phyloP scores from a whole-genome alignment of 2,329 filamentous ascomycete genomes.

The Aspergillus ochraceus region DNA sequence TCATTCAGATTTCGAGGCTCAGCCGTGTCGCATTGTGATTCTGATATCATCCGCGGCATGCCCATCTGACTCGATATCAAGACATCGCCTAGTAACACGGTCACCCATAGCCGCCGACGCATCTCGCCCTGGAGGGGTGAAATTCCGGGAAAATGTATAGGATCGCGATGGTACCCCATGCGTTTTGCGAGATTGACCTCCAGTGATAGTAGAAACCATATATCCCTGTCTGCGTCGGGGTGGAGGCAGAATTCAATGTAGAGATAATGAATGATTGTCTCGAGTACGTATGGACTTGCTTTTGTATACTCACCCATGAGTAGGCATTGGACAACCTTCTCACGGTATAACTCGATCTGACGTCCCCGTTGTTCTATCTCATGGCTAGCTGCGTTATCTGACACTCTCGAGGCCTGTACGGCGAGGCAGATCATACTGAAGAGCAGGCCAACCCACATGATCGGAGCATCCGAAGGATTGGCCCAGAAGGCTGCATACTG shows the following conservation, averaged over 20 bases:
- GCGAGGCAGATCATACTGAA: slow-evolving; percentile 41
- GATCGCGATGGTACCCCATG: slow-evolving; percentile 61
- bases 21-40: slow-evolving; percentile 58
- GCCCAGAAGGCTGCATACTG: slow-evolving; percentile 48
- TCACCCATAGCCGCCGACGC: slow-evolving; percentile 42
- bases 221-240: slow-evolving; percentile 55
- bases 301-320: slow-evolving; percentile 56
- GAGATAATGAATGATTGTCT: slow-evolving; percentile 57
- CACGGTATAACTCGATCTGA: slow-evolving; percentile 21
- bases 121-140: slow-evolving; percentile 57
- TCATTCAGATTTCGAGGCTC: slow-evolving; percentile 60
- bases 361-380: slow-evolving; percentile 8
- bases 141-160: slow-evolving; percentile 52
- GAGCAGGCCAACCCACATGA: slow-evolving; percentile 47
- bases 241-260: slow-evolving; percentile 55
- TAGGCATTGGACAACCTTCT: slow-evolving; percentile 53
- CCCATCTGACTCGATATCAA: slow-evolving; percentile 63
- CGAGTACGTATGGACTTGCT: slow-evolving; percentile 54
- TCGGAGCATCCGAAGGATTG: slow-evolving; percentile 35
- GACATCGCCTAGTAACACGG: slow-evolving; percentile 54
- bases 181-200: slow-evolving; percentile 59
- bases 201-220: slow-evolving; percentile 54
- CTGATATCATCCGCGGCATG: slow-evolving; percentile 60
- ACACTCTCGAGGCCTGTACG: slow-evolving; percentile 8
- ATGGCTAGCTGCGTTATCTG: slow-evolving; percentile 1